phyloP scores from a whole-genome alignment of 1,284 basidiomycete species.

The Heterobasidion parviporum region DNA sequence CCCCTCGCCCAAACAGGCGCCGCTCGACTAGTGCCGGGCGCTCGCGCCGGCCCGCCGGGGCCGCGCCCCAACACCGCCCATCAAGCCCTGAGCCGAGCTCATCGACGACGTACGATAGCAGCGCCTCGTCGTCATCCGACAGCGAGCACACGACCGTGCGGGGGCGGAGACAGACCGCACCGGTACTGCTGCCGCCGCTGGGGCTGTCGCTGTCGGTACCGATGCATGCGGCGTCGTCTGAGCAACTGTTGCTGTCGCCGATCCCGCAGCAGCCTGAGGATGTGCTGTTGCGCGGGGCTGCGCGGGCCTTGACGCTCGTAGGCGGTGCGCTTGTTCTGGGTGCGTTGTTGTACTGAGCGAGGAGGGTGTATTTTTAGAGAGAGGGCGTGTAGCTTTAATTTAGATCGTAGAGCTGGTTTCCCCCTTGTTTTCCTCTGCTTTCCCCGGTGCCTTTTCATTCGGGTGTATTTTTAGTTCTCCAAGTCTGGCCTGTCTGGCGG shows the following conservation, averaged over 20 bases:
- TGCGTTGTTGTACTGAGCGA: not conserved
- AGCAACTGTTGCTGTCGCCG: not conserved
- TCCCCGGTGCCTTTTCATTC: no score
- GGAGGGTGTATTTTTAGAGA: not conserved
- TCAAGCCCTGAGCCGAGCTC: not conserved
- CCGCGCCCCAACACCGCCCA: not conserved
- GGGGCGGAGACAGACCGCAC: not conserved
- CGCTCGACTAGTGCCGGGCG: not conserved
- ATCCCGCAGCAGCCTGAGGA: slow-evolving; percentile 5
- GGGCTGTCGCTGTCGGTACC: not conserved
- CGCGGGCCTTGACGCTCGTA: not conserved
- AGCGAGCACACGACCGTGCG: slow-evolving; percentile 5
- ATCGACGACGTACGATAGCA: not conserved
- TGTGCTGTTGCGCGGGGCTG: not conserved
- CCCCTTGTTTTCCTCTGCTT: no score
- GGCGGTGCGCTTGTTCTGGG: not conserved
- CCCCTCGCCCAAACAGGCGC: slow-evolving; percentile 1
- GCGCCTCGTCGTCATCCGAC: slow-evolving; percentile 10
- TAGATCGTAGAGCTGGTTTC: not conserved
- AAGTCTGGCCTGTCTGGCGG: no score
- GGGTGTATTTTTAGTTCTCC: no score
- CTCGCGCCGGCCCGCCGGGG: slow-evolving; percentile 1
- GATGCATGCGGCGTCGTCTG: not conserved
- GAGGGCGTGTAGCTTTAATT: not conserved
- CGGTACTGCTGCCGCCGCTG: not conserved